Percentiles rank a stretch among this genome's conserved stretches.
These are phyloP conservation scores for Cercophora samala DNA, from an alignment of 495 filamentous ascomycete genomes.

Conservation along the genomic window DNA sequence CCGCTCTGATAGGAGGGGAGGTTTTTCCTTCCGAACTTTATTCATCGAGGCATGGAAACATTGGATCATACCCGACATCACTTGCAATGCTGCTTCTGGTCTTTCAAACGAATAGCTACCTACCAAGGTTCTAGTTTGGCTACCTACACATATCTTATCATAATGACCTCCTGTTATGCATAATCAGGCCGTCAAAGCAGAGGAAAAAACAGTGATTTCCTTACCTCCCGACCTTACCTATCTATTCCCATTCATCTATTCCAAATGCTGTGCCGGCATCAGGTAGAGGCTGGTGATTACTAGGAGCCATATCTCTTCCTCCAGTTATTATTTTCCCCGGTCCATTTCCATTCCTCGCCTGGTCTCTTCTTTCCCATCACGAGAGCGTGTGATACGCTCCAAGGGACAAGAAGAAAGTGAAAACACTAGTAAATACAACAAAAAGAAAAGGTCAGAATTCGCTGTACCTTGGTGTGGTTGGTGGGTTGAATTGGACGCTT, in stretches of 20 bases:
- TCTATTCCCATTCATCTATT: background rate
- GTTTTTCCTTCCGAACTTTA: conserved; percentile 4
- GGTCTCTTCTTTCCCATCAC: background rate
- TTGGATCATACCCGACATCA: too few relatives aligned
- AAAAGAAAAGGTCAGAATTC: background rate
- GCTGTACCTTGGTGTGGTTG: background rate
- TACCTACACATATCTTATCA: background rate
- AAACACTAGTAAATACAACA: conserved; percentile 6
- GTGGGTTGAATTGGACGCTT: background rate
- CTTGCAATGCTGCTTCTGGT: background rate
- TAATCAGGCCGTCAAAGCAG: conserved; percentile 1
- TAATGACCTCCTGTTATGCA: background rate
- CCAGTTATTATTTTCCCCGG: background rate
- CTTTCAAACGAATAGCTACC: background rate
- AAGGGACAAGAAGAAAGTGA: background rate
- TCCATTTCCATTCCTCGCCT: background rate
- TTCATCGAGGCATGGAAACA: too few relatives aligned
- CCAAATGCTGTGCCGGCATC: conserved; percentile 9
- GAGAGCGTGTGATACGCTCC: background rate
- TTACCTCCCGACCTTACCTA: conserved; percentile 5
- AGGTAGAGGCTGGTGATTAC: background rate
- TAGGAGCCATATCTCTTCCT: background rate
- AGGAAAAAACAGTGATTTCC: conserved; percentile 2
- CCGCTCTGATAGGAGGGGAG: conserved; percentile 13
- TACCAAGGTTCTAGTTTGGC: background rate